Evolutionary conservation across 2,329 filamentous ascomycete genomes (phyloP).

Genomic region (Drechslerella dactyloides): DNA sequence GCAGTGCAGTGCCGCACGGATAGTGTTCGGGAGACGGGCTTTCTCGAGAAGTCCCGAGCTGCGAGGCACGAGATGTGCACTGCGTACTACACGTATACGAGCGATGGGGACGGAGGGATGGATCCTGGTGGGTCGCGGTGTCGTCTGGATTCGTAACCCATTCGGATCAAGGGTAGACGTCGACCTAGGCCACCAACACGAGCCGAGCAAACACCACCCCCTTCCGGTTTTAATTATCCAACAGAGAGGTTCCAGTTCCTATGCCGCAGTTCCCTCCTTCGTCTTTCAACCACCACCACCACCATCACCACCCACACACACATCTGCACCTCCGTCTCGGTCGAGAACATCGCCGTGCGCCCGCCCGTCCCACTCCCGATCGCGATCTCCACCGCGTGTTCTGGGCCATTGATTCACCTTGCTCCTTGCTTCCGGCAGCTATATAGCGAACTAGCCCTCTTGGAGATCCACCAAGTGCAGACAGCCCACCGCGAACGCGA

Average conservation of each 20-base stretch:
- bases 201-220: neutral
- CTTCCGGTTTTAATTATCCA: slow-evolving; percentile 2
- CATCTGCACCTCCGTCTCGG: neutral
- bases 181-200: neutral
- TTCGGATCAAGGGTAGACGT: neutral
- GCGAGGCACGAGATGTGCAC: neutral
- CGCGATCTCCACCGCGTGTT: neutral
- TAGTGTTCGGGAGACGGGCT: too few species aligned
- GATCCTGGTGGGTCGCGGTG: neutral
- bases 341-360: neutral
- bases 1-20: too few species aligned
- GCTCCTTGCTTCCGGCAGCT: neutral
- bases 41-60: neutral
- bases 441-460: neutral
- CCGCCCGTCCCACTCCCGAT: neutral
- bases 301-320: neutral
- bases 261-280: neutral
- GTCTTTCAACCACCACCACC: neutral
- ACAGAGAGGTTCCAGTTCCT: neutral
- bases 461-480: neutral
- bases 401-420: neutral
- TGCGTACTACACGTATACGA: neutral
- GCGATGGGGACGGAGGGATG: neutral
- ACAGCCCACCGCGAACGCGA: slow-evolving; percentile 48
- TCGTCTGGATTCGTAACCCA: too few species aligned